Conservation (phyloP, 352 stramenopile genomes). For the Pythium scleroteichum region DNA sequence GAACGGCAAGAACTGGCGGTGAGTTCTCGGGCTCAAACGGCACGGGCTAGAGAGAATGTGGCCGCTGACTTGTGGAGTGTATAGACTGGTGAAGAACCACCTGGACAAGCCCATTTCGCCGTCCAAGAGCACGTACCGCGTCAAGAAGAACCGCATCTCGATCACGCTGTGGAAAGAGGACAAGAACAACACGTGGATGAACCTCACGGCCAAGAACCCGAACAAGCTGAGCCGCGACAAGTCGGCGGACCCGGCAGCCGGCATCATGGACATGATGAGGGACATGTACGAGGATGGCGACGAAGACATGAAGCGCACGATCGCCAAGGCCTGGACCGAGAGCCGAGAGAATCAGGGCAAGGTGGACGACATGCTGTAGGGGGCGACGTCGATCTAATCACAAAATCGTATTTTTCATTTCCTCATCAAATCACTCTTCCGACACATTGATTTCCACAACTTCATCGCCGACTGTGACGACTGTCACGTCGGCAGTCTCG, state of each 20-base stretch:
- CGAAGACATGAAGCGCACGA: conserved; percentile 89
- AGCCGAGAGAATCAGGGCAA: conserved; percentile 65
- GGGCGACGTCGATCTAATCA: neutral
- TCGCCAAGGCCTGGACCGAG: conserved; percentile 87
- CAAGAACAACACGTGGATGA: conserved; percentile 81
- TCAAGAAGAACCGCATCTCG: conserved; percentile 88
- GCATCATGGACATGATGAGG: conserved; percentile 93
- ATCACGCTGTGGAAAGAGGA: conserved; percentile 76
- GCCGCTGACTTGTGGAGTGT: neutral
- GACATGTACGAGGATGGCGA: conserved; percentile 90
- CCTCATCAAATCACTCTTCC: conserved; percentile 7
- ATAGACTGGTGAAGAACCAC: conserved; percentile 67
- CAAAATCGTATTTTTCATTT: no score
- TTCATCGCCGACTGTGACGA: conserved; percentile 54
- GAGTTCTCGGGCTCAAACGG: no score
- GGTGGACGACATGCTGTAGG: conserved; percentile 10
- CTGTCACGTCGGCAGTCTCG: conserved; percentile 52
- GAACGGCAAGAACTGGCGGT: conserved; percentile 74
- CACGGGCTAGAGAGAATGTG: no score
- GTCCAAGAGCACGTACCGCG: conserved; percentile 69
- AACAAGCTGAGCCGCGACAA: conserved; percentile 47
- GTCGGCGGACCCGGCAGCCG: conserved; percentile 63
- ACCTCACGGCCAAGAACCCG: conserved; percentile 82
- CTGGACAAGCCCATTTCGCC: conserved; percentile 85
- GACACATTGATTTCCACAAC: conserved; percentile 14